Conservation (phyloP, 345 rosid genomes). For the Salix brachista region DNA sequence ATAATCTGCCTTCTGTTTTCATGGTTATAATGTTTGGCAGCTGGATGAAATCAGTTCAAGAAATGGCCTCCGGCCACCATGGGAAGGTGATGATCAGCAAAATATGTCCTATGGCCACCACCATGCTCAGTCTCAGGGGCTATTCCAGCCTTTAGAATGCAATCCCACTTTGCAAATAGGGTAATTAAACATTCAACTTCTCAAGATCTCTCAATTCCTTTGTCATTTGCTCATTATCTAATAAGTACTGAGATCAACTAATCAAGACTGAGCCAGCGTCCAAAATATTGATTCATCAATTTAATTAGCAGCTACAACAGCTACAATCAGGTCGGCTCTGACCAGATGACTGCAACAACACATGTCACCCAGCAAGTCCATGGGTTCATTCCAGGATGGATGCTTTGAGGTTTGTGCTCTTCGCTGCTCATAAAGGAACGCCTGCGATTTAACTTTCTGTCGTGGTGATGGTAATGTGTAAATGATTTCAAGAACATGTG, state of each 20-base stretch:
- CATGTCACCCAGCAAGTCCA: constrained; percentile 55
- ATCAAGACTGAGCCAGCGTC: not conserved
- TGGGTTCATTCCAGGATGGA: constrained; percentile 98
- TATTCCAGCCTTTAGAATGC: constrained; percentile 81
- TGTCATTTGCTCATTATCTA: not conserved
- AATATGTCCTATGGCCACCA: constrained; percentile 56
- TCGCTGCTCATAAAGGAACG: constrained; percentile 6
- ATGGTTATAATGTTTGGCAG: constrained; percentile 29
- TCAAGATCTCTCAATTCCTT: not conserved
- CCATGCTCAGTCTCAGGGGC: constrained; percentile 63
- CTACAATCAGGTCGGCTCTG: constrained; percentile 60
- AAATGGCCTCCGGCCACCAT: constrained; percentile 48
- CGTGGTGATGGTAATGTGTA: constrained; percentile 27
- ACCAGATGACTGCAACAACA: constrained; percentile 52
- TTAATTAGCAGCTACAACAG: constrained; percentile 29
- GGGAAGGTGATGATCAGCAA: constrained; percentile 75
- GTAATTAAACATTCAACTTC: constrained; percentile 29
- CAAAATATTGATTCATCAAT: not conserved
- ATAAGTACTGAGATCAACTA: not conserved
- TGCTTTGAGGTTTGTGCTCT: constrained; percentile 52
- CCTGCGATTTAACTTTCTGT: constrained; percentile 2
- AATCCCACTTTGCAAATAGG: constrained; percentile 95
- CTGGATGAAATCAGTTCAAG: constrained; percentile 68
- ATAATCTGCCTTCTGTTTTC: not conserved
- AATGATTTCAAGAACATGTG: constrained; percentile 31